phyloP scores from a whole-genome alignment of 2,329 filamentous ascomycete genomes.

The Pseudopyrenochaeta lycopersici region DNA sequence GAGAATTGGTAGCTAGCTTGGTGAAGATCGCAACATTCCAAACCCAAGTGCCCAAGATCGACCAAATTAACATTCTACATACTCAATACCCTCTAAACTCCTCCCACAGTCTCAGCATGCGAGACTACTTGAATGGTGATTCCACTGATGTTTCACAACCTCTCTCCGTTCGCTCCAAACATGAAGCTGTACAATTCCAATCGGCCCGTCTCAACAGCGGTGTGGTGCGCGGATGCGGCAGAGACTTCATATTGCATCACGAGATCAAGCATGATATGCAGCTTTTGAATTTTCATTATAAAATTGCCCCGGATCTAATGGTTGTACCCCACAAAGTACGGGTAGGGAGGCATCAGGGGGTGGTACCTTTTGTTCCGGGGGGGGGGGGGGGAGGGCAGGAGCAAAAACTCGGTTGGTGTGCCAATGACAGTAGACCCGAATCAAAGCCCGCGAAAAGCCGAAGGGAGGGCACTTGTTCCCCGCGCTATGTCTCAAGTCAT shows the following conservation, averaged over 20 bases:
- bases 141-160: background rate
- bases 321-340: background rate
- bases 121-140: no score
- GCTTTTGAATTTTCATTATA: no score
- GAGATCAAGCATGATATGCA: background rate
- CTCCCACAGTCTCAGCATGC: no score
- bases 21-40: no score
- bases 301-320: no score
- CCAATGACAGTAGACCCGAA: slow-evolving; percentile 20
- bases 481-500: background rate
- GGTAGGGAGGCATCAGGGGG: background rate
- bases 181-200: background rate
- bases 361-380: background rate
- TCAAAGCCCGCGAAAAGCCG: slow-evolving; percentile 12
- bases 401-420: slow-evolving; percentile 5
- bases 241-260: background rate
- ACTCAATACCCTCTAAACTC: no score
- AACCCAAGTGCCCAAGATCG: no score
- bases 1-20: no score
- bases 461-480: background rate
- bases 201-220: background rate
- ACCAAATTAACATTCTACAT: no score
- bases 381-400: background rate
- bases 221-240: no score
- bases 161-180: no score